Evolutionary conservation across 2,329 filamentous ascomycete species (phyloP).

Genomic region (Penicillium concentricum): DNA sequence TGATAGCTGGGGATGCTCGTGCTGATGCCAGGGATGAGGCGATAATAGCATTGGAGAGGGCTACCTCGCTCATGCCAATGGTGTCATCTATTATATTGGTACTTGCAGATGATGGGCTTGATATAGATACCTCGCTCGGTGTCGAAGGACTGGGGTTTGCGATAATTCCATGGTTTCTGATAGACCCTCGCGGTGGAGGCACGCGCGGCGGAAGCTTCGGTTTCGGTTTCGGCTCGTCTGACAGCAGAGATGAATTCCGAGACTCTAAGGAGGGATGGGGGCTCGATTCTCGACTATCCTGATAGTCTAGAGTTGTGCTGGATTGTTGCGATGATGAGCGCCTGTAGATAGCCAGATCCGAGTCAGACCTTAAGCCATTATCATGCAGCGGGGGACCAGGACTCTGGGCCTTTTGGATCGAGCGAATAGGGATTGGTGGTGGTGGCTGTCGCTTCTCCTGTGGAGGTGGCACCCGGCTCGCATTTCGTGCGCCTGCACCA

Average conservation of each 20-base stretch:
- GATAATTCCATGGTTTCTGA: slow-evolving; percentile 10
- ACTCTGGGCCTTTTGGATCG: background rate
- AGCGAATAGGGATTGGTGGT: slow-evolving; percentile 27
- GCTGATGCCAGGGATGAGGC: slow-evolving; percentile 49
- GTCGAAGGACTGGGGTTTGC: slow-evolving; percentile 21
- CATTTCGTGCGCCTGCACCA: slow-evolving; percentile 20
- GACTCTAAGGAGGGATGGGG: slow-evolving; percentile 16
- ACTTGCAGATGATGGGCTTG: slow-evolving; percentile 26
- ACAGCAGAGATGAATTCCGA: slow-evolving; percentile 10
- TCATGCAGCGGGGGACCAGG: slow-evolving; percentile 14
- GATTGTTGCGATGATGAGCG: slow-evolving; percentile 13
- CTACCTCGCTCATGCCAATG: slow-evolving; percentile 34
- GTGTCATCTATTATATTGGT: slow-evolving; percentile 26
- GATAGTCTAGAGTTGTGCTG: slow-evolving; percentile 6
- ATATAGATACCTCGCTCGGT: slow-evolving; percentile 28
- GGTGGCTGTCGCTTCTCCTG: slow-evolving; percentile 20
- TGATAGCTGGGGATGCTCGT: slow-evolving; percentile 41
- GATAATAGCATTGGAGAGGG: slow-evolving; percentile 48
- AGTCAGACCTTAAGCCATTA: slow-evolving; percentile 12
- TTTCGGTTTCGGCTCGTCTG: slow-evolving; percentile 19
- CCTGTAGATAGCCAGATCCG: background rate
- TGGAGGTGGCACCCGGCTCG: slow-evolving; percentile 15
- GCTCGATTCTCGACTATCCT: slow-evolving; percentile 10
- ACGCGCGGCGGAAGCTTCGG: slow-evolving; percentile 29
- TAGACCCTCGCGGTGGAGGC: slow-evolving; percentile 12